These are phyloP conservation scores for Hibiscus trionum DNA, from an alignment of 345 rosid genomes.

Conservation along the genomic window DNA sequence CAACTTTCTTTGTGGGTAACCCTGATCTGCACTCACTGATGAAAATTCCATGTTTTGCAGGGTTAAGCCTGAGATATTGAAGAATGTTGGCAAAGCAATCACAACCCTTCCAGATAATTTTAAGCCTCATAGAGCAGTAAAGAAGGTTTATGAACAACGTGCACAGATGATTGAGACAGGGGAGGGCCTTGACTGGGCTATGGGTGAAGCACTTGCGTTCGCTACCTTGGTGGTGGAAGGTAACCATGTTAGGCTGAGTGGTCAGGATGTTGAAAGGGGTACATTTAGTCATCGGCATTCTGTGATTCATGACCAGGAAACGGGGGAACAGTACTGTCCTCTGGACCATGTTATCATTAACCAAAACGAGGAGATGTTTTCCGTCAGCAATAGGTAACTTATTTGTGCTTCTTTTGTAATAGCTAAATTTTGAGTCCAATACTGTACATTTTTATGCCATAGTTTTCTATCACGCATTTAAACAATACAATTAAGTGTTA, in stretches of 20 bases:
- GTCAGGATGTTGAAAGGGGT: slow-evolving; percentile 90
- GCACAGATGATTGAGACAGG: slow-evolving; percentile 71
- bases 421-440: no score
- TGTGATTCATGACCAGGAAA: slow-evolving; percentile 68
- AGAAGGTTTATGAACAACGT: slow-evolving; percentile 73
- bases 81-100: slow-evolving; percentile 73
- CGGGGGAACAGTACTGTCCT: slow-evolving; percentile 70
- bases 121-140: slow-evolving; percentile 71
- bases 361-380: slow-evolving; percentile 72
- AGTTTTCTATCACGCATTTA: no score
- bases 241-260: slow-evolving; percentile 81
- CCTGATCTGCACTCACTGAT: not conserved
- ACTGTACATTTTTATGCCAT: no score
- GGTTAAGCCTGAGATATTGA: slow-evolving; percentile 75
- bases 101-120: slow-evolving; percentile 57
- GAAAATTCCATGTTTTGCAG: slow-evolving; percentile 29
- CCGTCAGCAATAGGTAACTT: slow-evolving; percentile 72
- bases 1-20: not conserved
- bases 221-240: slow-evolving; percentile 78
- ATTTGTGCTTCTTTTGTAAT: not conserved
- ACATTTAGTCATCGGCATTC: slow-evolving; percentile 80
- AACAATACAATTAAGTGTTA: not conserved
- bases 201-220: slow-evolving; percentile 76
- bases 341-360: slow-evolving; percentile 59
- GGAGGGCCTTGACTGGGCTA: slow-evolving; percentile 84